Base-by-base conservation (phyloP, 2,329 filamentous ascomycete genomes). In the Cladosporium sp. region DNA sequence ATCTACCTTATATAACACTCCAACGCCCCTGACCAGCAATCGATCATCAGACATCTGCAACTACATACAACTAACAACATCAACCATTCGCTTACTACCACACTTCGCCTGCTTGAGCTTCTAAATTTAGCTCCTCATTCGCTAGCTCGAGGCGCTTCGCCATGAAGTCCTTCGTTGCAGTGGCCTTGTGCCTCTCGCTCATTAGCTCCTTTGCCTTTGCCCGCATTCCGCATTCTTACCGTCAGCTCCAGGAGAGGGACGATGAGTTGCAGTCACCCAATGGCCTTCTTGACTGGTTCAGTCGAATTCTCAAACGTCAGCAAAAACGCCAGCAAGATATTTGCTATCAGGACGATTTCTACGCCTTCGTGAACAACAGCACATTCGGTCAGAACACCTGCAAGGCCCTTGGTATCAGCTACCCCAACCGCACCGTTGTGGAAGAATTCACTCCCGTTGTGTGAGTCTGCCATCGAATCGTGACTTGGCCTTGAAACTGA, bases 171-270 rank as follows among this genome's bases (percentile, higher is more conserved):
- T 69, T 71, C 65, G 64, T 67, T 59, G 69, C 69, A 49, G 60
- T 69, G 70, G 73, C 73, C 67, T 68, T 72, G 65, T 73, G 72
- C 69, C 73, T 74, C 59, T 65, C 70, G 32, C 69, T 76, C 65
- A 58, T 72, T 70, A 49, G 68, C 28, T 62, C 67, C 15, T 69
- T 57, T 30, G 51, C 71, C 30, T 59, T 66, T 34, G 74, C 74
- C 55, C 72, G 74, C 38, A 72, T 72, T 26, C 65, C 73, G 11
- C 62, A 65, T 34, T 67, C 61, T 51, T 64, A 66, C 12, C 59
- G 65, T 38, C 68, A 69, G 51, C 55, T 68, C 44, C 69, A 72
- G 30, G 60, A 70, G 28, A 67, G 69, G 21, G 65, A 74, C 30
- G 59, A 64, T 28, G 36, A 60, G 51, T 41, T 36, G 21, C 32